phyloP scores from a whole-genome alignment of 495 filamentous ascomycete genomes.

The Aspergillus kassunensis region DNA sequence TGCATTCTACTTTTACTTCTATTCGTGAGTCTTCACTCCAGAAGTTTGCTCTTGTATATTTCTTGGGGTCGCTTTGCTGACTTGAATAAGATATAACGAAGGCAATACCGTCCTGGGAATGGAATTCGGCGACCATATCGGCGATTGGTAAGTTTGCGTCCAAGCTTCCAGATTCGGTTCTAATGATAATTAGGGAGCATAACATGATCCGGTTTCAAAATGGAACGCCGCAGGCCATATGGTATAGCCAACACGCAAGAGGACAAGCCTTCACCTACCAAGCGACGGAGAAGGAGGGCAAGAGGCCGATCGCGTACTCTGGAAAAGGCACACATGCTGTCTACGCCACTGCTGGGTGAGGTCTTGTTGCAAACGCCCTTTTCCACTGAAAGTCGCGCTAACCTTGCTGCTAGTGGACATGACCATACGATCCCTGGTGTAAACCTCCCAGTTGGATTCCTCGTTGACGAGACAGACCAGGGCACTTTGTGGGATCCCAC shows the following conservation, averaged over 20 bases:
- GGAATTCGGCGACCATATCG: constrained; percentile 59
- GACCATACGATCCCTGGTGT: constrained; percentile 64
- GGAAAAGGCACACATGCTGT: constrained; percentile 57
- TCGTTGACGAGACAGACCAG: constrained; percentile 60
- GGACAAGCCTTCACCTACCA: constrained; percentile 62
- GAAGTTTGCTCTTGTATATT: neutral
- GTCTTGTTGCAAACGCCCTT: neutral
- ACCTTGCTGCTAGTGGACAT: constrained; percentile 32
- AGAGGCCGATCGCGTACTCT: constrained; percentile 50
- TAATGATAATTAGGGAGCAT: constrained; percentile 46
- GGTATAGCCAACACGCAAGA: constrained; percentile 60
- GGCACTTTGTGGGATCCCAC: constrained; percentile 53
- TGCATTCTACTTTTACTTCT: constrained; percentile 70
- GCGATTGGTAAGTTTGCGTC: constrained; percentile 47
- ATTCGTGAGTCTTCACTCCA: constrained; percentile 38
- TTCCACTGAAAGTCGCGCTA: neutral
- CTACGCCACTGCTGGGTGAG: constrained; percentile 50
- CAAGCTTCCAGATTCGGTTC: neutral
- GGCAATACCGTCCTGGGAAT: constrained; percentile 45
- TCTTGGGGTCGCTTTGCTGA: neutral
- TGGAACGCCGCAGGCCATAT: constrained; percentile 53
- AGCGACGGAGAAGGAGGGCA: constrained; percentile 49
- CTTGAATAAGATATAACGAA: constrained; percentile 43
- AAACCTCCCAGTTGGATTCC: constrained; percentile 53
- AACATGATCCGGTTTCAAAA: constrained; percentile 65